A percentile compares a stretch with the other conserved stretches of the same genome.
Conservation (phyloP, 495 filamentous ascomycete species). For the Aspergillus baeticus region DNA sequence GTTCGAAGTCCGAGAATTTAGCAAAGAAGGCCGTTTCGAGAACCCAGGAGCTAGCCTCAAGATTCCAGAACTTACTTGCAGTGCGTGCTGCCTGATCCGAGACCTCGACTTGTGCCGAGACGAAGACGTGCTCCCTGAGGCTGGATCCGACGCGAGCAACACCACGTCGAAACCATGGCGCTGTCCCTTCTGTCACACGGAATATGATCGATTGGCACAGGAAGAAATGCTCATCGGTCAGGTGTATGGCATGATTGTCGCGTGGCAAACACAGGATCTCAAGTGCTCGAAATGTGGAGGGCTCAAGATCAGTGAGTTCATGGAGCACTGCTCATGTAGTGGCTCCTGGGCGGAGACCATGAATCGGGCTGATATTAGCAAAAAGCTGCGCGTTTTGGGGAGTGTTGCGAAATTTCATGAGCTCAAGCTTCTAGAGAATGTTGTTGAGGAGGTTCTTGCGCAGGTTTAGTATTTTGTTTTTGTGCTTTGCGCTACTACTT, state of each 20-base stretch:
- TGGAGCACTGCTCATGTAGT: slow-evolving; percentile 94
- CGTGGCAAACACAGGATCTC: slow-evolving; percentile 88
- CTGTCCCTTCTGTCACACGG: slow-evolving; percentile 72
- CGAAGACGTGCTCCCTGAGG: slow-evolving; percentile 68
- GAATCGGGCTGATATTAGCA: slow-evolving; percentile 64
- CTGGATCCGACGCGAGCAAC: slow-evolving; percentile 34
- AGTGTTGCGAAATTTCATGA: slow-evolving; percentile 76
- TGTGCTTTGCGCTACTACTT: slow-evolving; percentile 12
- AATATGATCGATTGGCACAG: slow-evolving; percentile 72
- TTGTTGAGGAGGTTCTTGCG: slow-evolving; percentile 62
- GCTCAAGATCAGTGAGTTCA: slow-evolving; percentile 81
- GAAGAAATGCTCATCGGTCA: slow-evolving; percentile 82
- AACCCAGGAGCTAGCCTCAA: slow-evolving; percentile 79
- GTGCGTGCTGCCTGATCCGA: slow-evolving; percentile 80
- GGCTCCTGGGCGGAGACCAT: slow-evolving; percentile 77
- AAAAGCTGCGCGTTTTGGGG: slow-evolving; percentile 63
- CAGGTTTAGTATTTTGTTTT: slow-evolving; percentile 26
- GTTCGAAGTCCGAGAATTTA: slow-evolving; percentile 94
- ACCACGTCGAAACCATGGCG: slow-evolving; percentile 60
- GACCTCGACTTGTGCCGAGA: slow-evolving; percentile 96
- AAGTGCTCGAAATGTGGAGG: slow-evolving; percentile 64
- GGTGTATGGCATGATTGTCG: slow-evolving; percentile 69
- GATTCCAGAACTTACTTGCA: slow-evolving; percentile 75
- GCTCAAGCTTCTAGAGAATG: slow-evolving; percentile 73
- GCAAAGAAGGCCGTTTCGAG: slow-evolving; percentile 76